Evolutionary conservation across 2,329 filamentous ascomycete species (phyloP).

Genomic region (Onygenales sp.): DNA sequence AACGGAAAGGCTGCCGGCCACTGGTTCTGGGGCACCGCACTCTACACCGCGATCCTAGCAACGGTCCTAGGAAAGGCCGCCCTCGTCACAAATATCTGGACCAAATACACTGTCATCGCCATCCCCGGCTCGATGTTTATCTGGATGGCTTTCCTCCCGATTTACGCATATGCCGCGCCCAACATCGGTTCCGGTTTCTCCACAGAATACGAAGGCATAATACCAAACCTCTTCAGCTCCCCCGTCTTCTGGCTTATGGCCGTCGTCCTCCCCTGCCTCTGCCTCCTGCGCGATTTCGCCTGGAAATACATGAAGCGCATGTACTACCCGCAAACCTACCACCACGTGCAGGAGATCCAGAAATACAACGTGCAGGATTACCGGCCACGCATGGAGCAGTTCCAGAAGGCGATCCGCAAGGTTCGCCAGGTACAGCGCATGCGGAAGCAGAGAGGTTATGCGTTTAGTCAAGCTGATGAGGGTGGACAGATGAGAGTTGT

Average conservation of each 20-base stretch:
- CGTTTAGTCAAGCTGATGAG: slow-evolving; percentile 95
- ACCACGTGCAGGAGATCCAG: slow-evolving; percentile 98
- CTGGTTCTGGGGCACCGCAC: slow-evolving; percentile 95
- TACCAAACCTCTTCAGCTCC: slow-evolving; percentile 69
- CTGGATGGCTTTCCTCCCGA: slow-evolving; percentile 83
- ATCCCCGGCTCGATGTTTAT: slow-evolving; percentile 88
- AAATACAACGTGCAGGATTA: slow-evolving; percentile 99
- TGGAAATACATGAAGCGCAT: slow-evolving; percentile 98
- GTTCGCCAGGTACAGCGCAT: slow-evolving; percentile 96
- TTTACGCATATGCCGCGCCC: slow-evolving; percentile 78
- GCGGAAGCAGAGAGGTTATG: slow-evolving; percentile 97
- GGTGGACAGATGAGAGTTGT: slow-evolving; percentile 80
- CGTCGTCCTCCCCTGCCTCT: slow-evolving; percentile 68
- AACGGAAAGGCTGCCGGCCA: slow-evolving; percentile 81
- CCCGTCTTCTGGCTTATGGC: slow-evolving; percentile 88
- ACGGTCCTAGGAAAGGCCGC: slow-evolving; percentile 93
- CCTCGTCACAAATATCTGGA: slow-evolving; percentile 95
- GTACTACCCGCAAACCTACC: slow-evolving; percentile 92
- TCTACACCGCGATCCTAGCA: slow-evolving; percentile 87
- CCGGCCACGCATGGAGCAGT: slow-evolving; percentile 96
- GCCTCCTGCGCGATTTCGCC: slow-evolving; percentile 76
- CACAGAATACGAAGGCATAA: slow-evolving; percentile 72
- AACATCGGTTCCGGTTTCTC: slow-evolving; percentile 67
- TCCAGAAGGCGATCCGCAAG: slow-evolving; percentile 98
- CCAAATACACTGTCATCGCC: slow-evolving; percentile 91